Evolutionary conservation across 2,329 filamentous ascomycete species (phyloP).

Genomic region (Cadophora luteo-olivacea): DNA sequence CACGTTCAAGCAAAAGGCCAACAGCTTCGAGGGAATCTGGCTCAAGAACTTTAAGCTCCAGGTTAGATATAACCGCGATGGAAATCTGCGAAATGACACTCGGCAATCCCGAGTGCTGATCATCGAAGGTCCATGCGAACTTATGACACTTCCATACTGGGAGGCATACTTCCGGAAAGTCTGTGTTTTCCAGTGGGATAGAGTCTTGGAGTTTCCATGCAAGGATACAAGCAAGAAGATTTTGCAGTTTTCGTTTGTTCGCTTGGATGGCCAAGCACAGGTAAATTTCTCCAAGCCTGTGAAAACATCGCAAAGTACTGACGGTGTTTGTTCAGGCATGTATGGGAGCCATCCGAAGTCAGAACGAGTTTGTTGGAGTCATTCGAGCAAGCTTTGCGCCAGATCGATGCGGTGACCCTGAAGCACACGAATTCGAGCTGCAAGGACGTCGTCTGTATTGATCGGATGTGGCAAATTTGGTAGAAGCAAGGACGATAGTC

Average conservation of each 20-base stretch:
- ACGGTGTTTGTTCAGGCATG: not conserved
- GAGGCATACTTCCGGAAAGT: conserved; percentile 24
- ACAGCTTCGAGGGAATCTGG: conserved; percentile 3
- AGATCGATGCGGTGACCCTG: not conserved
- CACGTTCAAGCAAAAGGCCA: conserved; percentile 18
- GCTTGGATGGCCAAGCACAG: conserved; percentile 34
- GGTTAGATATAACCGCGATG: conserved; percentile 28
- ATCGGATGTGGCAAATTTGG: not conserved
- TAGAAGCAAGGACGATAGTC: not conserved
- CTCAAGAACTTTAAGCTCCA: conserved; percentile 17
- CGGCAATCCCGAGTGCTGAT: conserved; percentile 22
- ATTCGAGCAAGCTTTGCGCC: not conserved
- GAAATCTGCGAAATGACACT: conserved; percentile 20
- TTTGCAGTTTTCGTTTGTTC: conserved; percentile 30
- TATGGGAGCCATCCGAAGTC: conserved; percentile 4
- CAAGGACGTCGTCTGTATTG: not conserved
- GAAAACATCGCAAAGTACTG: not conserved
- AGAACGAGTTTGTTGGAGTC: conserved; percentile 10
- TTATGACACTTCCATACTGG: conserved; percentile 29
- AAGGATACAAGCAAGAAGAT: conserved; percentile 9
- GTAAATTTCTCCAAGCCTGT: not conserved
- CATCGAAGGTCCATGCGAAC: conserved; percentile 25
- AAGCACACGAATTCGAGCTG: not conserved
- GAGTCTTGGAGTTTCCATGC: not conserved
- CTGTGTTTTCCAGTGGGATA: conserved; percentile 23